Conservation (phyloP, 129 eudicot species). For the Centaurea solstitialis region DNA sequence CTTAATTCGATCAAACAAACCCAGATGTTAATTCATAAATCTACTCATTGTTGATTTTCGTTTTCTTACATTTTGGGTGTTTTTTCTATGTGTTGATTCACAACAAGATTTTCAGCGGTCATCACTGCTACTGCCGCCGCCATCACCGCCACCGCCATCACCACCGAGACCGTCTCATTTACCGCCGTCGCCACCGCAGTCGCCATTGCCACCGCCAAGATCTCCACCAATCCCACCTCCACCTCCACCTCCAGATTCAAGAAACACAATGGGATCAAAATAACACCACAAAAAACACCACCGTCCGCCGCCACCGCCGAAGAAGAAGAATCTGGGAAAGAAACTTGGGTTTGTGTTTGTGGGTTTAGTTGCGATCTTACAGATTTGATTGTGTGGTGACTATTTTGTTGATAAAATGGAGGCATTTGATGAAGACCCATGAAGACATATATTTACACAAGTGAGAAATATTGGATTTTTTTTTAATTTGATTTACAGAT, state of each 20-base stretch:
- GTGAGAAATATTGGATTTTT: background rate
- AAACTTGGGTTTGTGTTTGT: conserved; percentile 34
- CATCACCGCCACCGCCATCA: background rate
- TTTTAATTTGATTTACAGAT: background rate
- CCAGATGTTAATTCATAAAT: background rate
- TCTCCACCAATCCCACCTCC: background rate
- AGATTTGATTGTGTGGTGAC: conserved; percentile 36
- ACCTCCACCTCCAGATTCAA: conserved; percentile 17
- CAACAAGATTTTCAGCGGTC: conserved; percentile 14
- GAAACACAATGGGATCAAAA: conserved; percentile 7
- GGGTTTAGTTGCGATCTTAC: conserved; percentile 33
- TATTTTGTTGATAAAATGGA: conserved; percentile 27
- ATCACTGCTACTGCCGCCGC: no score
- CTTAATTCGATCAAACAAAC: background rate
- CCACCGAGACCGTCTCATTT: background rate
- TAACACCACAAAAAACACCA: conserved; percentile 3
- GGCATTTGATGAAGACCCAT: conserved; percentile 27
- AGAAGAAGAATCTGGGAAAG: conserved; percentile 21
- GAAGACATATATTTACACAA: background rate
- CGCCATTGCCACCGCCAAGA: background rate
- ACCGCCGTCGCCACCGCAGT: background rate
- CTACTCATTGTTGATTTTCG: background rate
- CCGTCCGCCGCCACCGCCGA: background rate
- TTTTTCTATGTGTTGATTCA: conserved; percentile 8
- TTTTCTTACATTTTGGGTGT: background rate